phyloP scores from a whole-genome alignment of 805 yeast genomes.

The Candida rishiriensis region DNA sequence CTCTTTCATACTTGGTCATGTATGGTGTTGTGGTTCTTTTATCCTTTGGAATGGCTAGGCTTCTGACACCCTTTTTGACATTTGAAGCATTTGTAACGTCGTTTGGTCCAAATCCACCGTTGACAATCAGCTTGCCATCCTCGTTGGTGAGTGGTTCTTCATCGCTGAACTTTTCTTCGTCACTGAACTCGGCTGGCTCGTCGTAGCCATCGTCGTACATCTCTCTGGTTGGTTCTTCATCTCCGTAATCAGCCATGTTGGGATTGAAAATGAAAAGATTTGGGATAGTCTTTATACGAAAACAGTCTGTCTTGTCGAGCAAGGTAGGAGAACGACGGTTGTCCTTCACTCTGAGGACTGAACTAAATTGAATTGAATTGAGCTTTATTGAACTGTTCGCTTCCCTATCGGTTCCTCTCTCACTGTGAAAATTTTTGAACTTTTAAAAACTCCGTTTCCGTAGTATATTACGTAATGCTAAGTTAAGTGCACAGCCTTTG shows the following conservation, averaged over 20 bases:
- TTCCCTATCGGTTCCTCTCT: no score
- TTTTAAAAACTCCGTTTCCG: no score
- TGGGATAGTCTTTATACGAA: no score
- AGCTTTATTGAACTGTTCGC: no score
- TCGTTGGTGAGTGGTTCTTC: conserved; percentile 46
- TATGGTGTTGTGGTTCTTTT: conserved; percentile 94
- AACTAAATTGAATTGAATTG: no score
- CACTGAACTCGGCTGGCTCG: conserved; percentile 45
- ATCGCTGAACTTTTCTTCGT: conserved; percentile 36
- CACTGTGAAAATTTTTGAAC: no score
- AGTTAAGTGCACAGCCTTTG: no score
- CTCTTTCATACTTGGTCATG: conserved; percentile 98
- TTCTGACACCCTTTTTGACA: conserved; percentile 28
- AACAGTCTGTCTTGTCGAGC: neutral
- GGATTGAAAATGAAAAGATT: neutral
- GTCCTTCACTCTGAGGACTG: no score
- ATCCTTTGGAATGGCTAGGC: conserved; percentile 81
- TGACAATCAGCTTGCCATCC: conserved; percentile 69
- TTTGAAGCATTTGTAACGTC: conserved; percentile 37
- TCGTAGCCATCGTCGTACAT: conserved; percentile 79
- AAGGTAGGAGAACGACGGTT: no score
- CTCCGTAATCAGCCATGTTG: conserved; percentile 54
- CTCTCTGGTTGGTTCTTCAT: conserved; percentile 59
- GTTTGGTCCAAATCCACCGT: conserved; percentile 63
- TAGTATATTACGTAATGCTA: no score